Evolutionary conservation across 163 green algal genomes (phyloP).

Genomic region (Scenedesmus sp.): DNA sequence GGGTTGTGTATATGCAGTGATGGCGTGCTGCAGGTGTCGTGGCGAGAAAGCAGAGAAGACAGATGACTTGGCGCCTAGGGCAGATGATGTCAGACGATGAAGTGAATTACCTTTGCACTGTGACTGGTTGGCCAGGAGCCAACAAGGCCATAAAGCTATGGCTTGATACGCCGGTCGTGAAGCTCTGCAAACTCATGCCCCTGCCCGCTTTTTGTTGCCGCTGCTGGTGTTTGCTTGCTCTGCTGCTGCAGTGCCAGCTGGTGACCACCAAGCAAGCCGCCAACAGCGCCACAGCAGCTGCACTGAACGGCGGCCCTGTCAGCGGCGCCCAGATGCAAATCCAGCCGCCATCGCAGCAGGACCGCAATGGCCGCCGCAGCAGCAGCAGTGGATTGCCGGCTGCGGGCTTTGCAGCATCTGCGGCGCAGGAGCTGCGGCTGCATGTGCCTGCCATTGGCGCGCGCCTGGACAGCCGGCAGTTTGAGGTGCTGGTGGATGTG

Average conservation of each 20-base stretch:
- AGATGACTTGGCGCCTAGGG: too few relatives aligned
- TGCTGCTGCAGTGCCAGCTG: slow-evolving; percentile 37
- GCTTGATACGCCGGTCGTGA: too few relatives aligned
- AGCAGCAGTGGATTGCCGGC: slow-evolving; percentile 29
- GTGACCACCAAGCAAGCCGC: slow-evolving; percentile 42
- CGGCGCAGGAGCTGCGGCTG: slow-evolving; percentile 41
- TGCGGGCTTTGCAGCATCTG: slow-evolving; percentile 15
- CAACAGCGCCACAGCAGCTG: slow-evolving; percentile 40
- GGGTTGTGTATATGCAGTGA: too few relatives aligned
- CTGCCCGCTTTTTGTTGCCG: background rate
- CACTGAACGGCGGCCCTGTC: slow-evolving; percentile 9
- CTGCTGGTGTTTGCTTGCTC: background rate
- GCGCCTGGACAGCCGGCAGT: slow-evolving; percentile 64
- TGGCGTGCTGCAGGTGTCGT: too few relatives aligned
- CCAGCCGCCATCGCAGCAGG: slow-evolving; percentile 18
- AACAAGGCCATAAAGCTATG: too few relatives aligned
- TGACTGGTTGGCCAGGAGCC: too few relatives aligned
- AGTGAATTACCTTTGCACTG: too few relatives aligned
- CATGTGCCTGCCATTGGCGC: slow-evolving; percentile 59
- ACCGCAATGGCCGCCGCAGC: background rate
- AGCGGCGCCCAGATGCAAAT: background rate
- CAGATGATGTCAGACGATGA: too few relatives aligned
- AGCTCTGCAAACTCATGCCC: too few relatives aligned
- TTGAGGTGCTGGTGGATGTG: slow-evolving; percentile 63
- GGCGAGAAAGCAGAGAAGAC: too few relatives aligned